Conservation (phyloP, 805 yeast species). For the Saccharomyces eubayanus region DNA sequence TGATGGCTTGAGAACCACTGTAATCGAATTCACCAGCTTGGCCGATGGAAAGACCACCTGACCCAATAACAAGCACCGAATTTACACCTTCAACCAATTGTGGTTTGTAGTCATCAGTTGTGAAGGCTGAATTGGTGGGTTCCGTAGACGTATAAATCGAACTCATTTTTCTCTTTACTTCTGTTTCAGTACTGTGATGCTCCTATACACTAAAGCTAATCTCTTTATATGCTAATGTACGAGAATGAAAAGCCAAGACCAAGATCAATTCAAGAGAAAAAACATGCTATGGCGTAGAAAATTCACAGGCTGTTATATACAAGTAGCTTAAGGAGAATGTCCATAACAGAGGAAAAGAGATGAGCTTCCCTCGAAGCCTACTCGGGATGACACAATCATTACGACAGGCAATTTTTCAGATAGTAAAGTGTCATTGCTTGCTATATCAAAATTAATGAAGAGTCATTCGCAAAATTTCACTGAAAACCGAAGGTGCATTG, state of each 20-base stretch:
- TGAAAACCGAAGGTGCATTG: neutral
- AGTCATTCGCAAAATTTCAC: neutral
- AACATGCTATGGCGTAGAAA: neutral
- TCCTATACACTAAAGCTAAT: neutral
- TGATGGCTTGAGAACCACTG: slow-evolving; percentile 95
- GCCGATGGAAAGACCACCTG: slow-evolving; percentile 95
- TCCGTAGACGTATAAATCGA: slow-evolving; percentile 25
- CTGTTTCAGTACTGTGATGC: neutral
- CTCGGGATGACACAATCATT: neutral
- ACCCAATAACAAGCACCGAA: slow-evolving; percentile 79
- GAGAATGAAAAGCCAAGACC: neutral
- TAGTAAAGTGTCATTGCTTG: neutral
- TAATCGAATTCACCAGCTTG: slow-evolving; percentile 98
- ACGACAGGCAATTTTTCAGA: neutral
- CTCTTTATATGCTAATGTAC: neutral
- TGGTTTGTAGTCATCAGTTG: slow-evolving; percentile 24
- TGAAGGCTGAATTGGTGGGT: slow-evolving; percentile 28
- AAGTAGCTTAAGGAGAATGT: neutral
- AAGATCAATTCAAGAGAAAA: neutral
- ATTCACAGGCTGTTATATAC: neutral
- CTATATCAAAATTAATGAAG: neutral
- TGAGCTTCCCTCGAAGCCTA: neutral
- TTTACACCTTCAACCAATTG: slow-evolving; percentile 28
- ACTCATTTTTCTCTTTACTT: slow-evolving; percentile 8
- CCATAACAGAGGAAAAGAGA: neutral